Evolutionary conservation across 805 yeast species (phyloP), one percentile per base, ranked within the genome.

Genomic region (Brettanomyces sp.): DNA sequence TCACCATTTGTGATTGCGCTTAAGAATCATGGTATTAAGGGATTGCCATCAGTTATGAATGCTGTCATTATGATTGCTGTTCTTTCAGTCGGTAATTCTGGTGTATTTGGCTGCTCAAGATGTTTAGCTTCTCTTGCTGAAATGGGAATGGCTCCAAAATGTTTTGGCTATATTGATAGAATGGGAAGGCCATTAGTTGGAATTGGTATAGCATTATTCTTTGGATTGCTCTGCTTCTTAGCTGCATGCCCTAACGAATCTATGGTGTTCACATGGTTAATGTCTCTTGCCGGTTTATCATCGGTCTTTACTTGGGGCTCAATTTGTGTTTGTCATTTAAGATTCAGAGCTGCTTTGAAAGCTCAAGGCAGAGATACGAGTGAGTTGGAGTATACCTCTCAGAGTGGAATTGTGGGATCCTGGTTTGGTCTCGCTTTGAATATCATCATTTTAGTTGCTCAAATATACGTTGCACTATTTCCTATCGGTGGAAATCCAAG

Each of bases 221-320:
- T 80, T 58, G 85, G 84, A 34, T 63, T 80, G 48, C 56, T 80
- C 21, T 76, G 85, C 47, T 80, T 77, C 63, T 66, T 85, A 39
- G 76, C 82, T 37, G 86, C 85, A 4, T 75, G 83, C 36, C 63
- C 70, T 8, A 65, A 72, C 47, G 69, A 79, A 55, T 73, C 71
- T 43, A 73, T 65, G 6, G 82, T 82, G 25, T 85, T 85, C 66
- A 69, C 70, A 52, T 85, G 93, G 93, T 64, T 85, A 63, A 68
- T 82, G 56, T 83, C 90, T n/a, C 63, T 85, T 33, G 79, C 88
- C 36, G 90, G 90, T 49, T 67, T 85, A 50, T 79, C 89, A 1
- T 79, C 89, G 13, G 69, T 85, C 49, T 78, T 82, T 64, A 80
- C 86, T 34, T 85, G 95, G 95, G 82, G 81, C 43, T 76, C 87